Base-by-base conservation (phyloP, 2,329 filamentous ascomycete species). In the Stachybotrys elegans region DNA sequence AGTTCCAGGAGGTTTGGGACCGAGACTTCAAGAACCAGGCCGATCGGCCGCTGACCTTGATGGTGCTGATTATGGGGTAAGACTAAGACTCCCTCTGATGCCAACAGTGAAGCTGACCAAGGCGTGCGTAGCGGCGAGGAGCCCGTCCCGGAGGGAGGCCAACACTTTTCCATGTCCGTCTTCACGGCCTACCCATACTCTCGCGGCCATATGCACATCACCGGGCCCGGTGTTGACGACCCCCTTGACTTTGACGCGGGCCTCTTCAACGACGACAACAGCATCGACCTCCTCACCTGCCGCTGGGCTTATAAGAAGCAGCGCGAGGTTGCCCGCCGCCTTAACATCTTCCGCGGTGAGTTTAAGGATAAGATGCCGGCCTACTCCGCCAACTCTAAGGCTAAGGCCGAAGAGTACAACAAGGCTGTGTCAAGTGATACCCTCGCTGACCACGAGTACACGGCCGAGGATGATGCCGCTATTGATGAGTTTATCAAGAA, bases 141-240 rank as follows among this genome's bases (percentile, higher is more conserved):
- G n/a, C n/a, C n/a, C n/a, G n/a, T n/a, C n/a, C n/a, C n/a, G n/a
- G n/a, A n/a, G n/a, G n/a, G n/a, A 5, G 49, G 51, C 51, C 72
- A 80, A 47, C 81, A 80, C 55, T 57, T 78, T 21, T 70, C 73
- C 1, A 54, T 71, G 25, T 73, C 62, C 3, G 68, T 65, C 14
- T 83, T 75, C 57, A 76, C 76, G 1, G 70, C 71, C 5, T 23
- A 40, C 16, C 38, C 38, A 8, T 40, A 40, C 13, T 22, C 38
- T 6, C 38, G 38, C 38, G 38, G 38, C 6, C 38, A 40, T 19
- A 17, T 29, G 12, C 22, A 40, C 14, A 40, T 40, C 22, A 25
- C 38, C 9, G 38, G 38, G 11, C 22, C 38, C 7, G 11, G 4
- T 4, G 14, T 25, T 12, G 13, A 16, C 13, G 38, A 40, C 22